Evolutionary conservation across 257 asterid genomes (phyloP).

Genomic region (Solanum microdontum): DNA sequence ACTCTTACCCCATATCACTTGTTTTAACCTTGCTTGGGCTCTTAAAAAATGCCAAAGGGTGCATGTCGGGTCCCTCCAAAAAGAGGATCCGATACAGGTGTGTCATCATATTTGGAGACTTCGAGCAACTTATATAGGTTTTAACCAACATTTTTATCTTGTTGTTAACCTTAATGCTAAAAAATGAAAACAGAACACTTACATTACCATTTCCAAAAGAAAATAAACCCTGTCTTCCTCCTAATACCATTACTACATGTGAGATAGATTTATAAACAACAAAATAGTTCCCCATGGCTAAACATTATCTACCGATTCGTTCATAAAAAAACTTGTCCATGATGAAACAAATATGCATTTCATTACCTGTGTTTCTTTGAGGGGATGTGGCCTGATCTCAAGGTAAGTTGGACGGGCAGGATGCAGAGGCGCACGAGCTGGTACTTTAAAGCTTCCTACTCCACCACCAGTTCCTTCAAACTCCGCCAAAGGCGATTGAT

Average conservation of each 20-base stretch:
- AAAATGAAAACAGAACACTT: not conserved
- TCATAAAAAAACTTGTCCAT: not conserved
- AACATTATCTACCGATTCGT: not conserved
- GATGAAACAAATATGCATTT: not conserved
- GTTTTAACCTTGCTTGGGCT: not conserved
- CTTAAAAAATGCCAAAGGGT: not conserved
- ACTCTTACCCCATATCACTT: not conserved
- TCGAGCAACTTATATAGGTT: not conserved
- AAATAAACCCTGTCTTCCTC: not conserved
- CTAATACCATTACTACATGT: not conserved
- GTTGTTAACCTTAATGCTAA: not conserved
- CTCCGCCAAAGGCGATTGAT: constrained; percentile 25
- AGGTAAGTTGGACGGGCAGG: constrained; percentile 54
- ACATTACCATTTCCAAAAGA: not conserved
- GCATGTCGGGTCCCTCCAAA: not conserved
- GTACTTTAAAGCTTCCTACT: constrained; percentile 39
- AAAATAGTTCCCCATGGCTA: not conserved
- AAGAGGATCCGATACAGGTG: not conserved
- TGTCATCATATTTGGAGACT: not conserved
- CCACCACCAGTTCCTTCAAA: constrained; percentile 52
- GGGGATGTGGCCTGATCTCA: constrained; percentile 66
- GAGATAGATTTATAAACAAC: not conserved
- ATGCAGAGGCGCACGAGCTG: constrained; percentile 44
- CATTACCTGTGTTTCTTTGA: constrained; percentile 57
- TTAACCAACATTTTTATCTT: not conserved